Base-by-base conservation (phyloP, 2,329 filamentous ascomycete species). In the Cladosporium austrohemisphaericum region DNA sequence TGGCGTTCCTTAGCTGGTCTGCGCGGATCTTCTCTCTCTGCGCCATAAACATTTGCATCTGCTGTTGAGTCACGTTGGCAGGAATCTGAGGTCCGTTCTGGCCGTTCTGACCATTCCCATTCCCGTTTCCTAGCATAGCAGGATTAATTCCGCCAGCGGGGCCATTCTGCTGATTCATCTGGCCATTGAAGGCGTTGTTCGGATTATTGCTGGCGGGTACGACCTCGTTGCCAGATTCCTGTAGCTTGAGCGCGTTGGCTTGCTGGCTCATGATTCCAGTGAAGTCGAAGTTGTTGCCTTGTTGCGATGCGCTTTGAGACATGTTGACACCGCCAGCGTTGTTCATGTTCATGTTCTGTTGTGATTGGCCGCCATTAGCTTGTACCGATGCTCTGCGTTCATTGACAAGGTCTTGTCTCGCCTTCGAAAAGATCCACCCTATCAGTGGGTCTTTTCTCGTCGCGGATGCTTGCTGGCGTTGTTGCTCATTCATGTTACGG, bases 211-310 rank as follows among this genome's bases (percentile, higher is more conserved):
- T 84, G 5, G 79, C 81, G 8, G 81, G 81, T 3, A 84, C 81
- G n/a, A 83, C 80, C 33, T 78, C 68, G 54, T 81, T 78, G 7
- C 81, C 81, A 41, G 76, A 76, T 63, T 83, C 77, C 58, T 81
- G 78, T 13, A 76, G 76, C 45, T 79, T 77, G 55, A 82, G 65
- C n/a, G 78, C 80, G 55, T 81, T 80, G 32, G 76, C 76, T 64
- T 84, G 81, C 57, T 83, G 80, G 22, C 76, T 77, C 50, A 80
- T 71, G 31, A 83, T 74, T 35, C 79, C 76, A 49, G 77, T 76
- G 55, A 82, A 73, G 55, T 76, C 71, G 47, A 75, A 51, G 9
- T 31, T 65, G 65, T 63, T 71, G 13, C 41, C 28, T 38, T 33
- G 49, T 36, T 45, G 44, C 3, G 44, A 47, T 22, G 32, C 44